A percentile compares a stretch with the other conserved stretches of the same genome.
These are phyloP conservation scores for Hanseniaspora nectarophila DNA, from an alignment of 805 yeast genomes.

Conservation along the genomic window DNA sequence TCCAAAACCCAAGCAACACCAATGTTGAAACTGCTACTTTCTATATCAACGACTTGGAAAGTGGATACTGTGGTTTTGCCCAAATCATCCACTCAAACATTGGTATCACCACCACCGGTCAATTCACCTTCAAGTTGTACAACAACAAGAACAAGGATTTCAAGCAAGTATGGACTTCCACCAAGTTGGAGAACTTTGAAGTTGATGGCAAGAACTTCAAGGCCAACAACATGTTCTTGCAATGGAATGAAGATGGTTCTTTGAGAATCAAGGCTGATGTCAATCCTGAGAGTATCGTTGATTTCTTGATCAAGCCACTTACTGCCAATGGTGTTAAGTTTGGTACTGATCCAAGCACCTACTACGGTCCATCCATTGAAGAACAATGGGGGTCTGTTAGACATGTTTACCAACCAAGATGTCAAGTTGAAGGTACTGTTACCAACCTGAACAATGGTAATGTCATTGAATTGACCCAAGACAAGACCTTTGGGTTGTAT, in stretches of 20 bases:
- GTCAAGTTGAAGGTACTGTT: constrained; percentile 55
- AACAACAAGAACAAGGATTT: constrained; percentile 33
- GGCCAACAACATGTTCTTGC: constrained; percentile 62
- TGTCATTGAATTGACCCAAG: constrained; percentile 20
- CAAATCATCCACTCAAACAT: constrained; percentile 90
- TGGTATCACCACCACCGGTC: constrained; percentile 81
- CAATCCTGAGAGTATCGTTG: constrained; percentile 56
- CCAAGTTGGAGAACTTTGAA: constrained; percentile 68
- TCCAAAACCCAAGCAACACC: constrained; percentile 65
- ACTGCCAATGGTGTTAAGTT: constrained; percentile 70
- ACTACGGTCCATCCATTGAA: constrained; percentile 69
- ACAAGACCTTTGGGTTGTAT: constrained; percentile 40
- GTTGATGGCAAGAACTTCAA: constrained; percentile 59
- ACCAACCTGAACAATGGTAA: constrained; percentile 30
- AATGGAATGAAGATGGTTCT: constrained; percentile 40
- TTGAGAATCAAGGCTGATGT: constrained; percentile 53
- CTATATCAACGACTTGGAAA: constrained; percentile 55
- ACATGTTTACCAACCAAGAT: constrained; percentile 93
- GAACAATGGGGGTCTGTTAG: constrained; percentile 98
- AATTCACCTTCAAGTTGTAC: constrained; percentile 78
- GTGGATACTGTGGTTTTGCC: constrained; percentile 71
- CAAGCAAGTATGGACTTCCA: constrained; percentile 70
- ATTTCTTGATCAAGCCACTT: constrained; percentile 47
- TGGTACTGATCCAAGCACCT: constrained; percentile 76
- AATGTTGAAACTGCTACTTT: constrained; percentile 94